These are phyloP conservation scores for Teratosphaeria epicoccoides DNA, from an alignment of 2,329 filamentous ascomycete genomes.

Conservation along the genomic window DNA sequence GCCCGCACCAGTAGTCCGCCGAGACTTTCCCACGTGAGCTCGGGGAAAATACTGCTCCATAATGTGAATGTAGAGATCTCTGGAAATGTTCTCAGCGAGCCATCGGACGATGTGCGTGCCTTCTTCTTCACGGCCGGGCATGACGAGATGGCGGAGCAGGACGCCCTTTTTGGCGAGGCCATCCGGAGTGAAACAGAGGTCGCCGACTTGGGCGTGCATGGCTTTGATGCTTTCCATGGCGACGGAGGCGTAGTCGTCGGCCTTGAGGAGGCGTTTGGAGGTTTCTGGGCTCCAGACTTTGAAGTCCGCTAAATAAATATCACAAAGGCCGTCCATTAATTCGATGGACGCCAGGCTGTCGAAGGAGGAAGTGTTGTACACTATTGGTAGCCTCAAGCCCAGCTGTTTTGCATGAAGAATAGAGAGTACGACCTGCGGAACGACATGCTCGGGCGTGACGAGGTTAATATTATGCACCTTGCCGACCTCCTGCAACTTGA, in stretches of 20 bases:
- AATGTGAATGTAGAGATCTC: constrained; percentile 69
- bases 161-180: constrained; percentile 71
- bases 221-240: constrained; percentile 67
- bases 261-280: constrained; percentile 63
- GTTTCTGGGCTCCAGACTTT: constrained; percentile 64
- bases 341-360: constrained; percentile 63
- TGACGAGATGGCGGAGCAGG: constrained; percentile 68
- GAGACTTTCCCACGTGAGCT: constrained; percentile 68
- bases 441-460: constrained; percentile 76
- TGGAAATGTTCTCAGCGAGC: constrained; percentile 61
- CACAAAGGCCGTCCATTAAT: constrained; percentile 66
- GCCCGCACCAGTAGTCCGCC: constrained; percentile 23
- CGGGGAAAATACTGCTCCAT: constrained; percentile 83
- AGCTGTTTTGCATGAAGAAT: constrained; percentile 62
- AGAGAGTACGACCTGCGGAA: constrained; percentile 68
- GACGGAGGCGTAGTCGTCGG: constrained; percentile 60
- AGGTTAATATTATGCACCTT: constrained; percentile 83
- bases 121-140: constrained; percentile 70
- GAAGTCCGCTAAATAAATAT: constrained; percentile 83
- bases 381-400: constrained; percentile 60
- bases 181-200: constrained; percentile 70
- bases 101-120: constrained; percentile 64
- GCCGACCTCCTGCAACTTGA: constrained; percentile 75
- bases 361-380: constrained; percentile 79
- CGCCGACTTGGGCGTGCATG: constrained; percentile 74